Percentiles rank a stretch among this genome's conserved stretches.
These are phyloP conservation scores for Sesbania bispinosa DNA, from an alignment of 306 rosid genomes.

Conservation along the genomic window DNA sequence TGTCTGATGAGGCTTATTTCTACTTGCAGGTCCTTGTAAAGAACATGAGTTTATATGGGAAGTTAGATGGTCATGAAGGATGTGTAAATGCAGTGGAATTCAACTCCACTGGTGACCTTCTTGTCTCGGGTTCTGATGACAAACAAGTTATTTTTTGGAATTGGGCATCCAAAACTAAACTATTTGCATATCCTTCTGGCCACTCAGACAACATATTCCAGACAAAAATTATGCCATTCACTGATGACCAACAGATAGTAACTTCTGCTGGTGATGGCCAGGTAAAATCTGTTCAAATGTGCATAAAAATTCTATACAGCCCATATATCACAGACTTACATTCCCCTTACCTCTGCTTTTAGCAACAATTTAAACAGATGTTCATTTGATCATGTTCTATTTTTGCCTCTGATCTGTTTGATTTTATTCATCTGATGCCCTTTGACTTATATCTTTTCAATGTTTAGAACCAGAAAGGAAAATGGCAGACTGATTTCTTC, in stretches of 20 bases:
- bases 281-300: constrained; percentile 23
- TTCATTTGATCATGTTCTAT: not conserved
- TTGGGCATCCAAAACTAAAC: constrained; percentile 43
- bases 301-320: not conserved
- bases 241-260: constrained; percentile 40
- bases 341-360: not conserved
- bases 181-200: constrained; percentile 46
- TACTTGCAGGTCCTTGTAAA: constrained; percentile 43
- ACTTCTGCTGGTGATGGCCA: constrained; percentile 63
- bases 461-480: constrained; percentile 11
- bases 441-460: not conserved
- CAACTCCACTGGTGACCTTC: constrained; percentile 52
- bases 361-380: not conserved
- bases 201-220: constrained; percentile 44
- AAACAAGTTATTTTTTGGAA: constrained; percentile 46
- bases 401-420: not conserved
- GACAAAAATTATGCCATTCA: constrained; percentile 50
- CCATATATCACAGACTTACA: not conserved
- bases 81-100: constrained; percentile 57
- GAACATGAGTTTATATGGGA: constrained; percentile 41
- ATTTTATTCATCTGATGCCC: not conserved
- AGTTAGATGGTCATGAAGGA: constrained; percentile 45
- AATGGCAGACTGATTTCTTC: not conserved
- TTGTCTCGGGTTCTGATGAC: constrained; percentile 62
- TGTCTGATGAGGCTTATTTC: constrained; percentile 8